Conservation (phyloP, 2,329 filamentous ascomycete species). For the Colletotrichum lentis region DNA sequence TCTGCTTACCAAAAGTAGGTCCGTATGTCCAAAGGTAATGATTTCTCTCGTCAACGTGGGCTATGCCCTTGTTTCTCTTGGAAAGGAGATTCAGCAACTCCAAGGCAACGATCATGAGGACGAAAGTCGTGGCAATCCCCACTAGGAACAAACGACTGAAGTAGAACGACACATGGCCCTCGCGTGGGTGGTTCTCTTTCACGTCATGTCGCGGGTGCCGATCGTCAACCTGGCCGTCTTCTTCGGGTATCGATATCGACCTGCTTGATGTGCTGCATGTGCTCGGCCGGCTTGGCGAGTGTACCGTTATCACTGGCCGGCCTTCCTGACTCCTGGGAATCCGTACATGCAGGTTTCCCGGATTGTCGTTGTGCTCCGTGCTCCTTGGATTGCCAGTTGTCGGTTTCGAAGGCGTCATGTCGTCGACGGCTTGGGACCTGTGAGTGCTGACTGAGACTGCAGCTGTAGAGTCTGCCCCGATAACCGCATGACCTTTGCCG, state of each 20-base stretch:
- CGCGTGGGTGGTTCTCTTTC: background rate
- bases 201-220: too few relatives aligned
- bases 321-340: background rate
- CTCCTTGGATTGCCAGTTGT: too few relatives aligned
- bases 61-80: constrained; percentile 2
- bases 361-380: background rate
- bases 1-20: background rate
- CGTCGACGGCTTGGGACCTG: background rate
- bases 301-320: background rate
- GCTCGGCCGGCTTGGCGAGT: background rate
- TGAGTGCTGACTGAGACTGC: background rate
- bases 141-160: constrained; percentile 6
- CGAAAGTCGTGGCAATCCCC: background rate
- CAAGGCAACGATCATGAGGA: background rate
- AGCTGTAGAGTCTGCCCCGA: background rate
- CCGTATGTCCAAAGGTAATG: constrained; percentile 2
- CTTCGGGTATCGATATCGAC: background rate
- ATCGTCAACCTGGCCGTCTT: background rate
- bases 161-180: background rate
- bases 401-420: background rate
- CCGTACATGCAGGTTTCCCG: background rate
- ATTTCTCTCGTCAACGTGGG: background rate
- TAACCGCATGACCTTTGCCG: background rate
- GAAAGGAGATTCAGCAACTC: background rate
- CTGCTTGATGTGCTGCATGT: background rate